phyloP scores from a whole-genome alignment of 176 grass and related monocot genomes.

The Raddia guianensis region DNA sequence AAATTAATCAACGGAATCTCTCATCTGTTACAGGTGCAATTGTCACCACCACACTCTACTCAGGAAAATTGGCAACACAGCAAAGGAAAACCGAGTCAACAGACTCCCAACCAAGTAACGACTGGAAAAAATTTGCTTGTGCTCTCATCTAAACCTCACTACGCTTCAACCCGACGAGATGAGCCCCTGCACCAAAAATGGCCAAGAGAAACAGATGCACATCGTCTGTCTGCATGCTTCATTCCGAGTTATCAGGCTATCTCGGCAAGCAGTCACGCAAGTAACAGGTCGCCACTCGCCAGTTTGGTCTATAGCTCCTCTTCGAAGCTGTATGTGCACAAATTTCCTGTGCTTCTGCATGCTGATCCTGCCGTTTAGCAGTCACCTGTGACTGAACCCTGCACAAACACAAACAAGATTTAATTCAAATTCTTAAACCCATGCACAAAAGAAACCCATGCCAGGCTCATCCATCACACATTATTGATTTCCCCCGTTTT shows the following conservation, averaged over 20 bases:
- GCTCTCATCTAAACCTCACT: constrained; percentile 38
- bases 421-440: not conserved
- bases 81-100: constrained; percentile 10
- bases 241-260: constrained; percentile 5
- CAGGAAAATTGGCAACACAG: constrained; percentile 49
- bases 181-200: constrained; percentile 35
- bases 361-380: not conserved
- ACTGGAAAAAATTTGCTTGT: constrained; percentile 4
- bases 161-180: constrained; percentile 45
- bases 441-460: not conserved
- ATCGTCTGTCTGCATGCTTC: constrained; percentile 30
- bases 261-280: constrained; percentile 5
- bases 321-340: constrained; percentile 44
- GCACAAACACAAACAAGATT: constrained; percentile 1
- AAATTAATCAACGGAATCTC: constrained; percentile 36
- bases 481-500: not conserved
- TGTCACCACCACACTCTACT: constrained; percentile 31
- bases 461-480: not conserved
- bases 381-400: constrained; percentile 56
- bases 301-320: constrained; percentile 34
- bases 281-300: constrained; percentile 15
- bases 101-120: constrained; percentile 17
- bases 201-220: constrained; percentile 13
- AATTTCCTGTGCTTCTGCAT: constrained; percentile 19
- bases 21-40: constrained; percentile 37